Evolutionary conservation across 805 yeast genomes (phyloP).

Genomic region (Naumovozyma baii): DNA sequence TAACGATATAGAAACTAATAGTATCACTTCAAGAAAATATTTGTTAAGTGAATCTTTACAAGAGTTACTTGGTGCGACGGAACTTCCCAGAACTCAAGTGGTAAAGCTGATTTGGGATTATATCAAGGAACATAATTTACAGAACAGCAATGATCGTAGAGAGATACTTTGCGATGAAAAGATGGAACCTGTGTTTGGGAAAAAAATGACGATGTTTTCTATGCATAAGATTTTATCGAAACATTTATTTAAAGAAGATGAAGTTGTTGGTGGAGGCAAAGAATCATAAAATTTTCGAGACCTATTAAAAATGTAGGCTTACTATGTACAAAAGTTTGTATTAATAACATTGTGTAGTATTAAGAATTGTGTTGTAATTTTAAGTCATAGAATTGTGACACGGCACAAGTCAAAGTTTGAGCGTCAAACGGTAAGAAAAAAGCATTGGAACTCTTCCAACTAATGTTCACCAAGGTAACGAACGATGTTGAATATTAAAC

Average conservation of each 20-base stretch:
- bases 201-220: constrained; percentile 46
- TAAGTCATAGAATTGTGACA: too few relatives aligned
- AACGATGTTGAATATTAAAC: too few relatives aligned
- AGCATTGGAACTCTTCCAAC: too few relatives aligned
- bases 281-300: too few relatives aligned
- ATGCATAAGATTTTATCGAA: constrained; percentile 45
- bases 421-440: too few relatives aligned
- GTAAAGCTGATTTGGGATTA: constrained; percentile 64
- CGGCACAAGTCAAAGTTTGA: too few relatives aligned
- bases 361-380: too few relatives aligned
- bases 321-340: too few relatives aligned
- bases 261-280: constrained; percentile 5
- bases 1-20: constrained; percentile 22
- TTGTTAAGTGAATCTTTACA: constrained; percentile 45
- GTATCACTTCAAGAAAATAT: constrained; percentile 33
- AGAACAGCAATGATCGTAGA: constrained; percentile 57
- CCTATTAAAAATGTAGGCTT: too few relatives aligned
- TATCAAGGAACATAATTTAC: constrained; percentile 52
- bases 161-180: constrained; percentile 55
- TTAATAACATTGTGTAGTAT: too few relatives aligned
- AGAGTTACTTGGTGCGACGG: constrained; percentile 37
- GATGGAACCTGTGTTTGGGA: constrained; percentile 50
- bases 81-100: constrained; percentile 56
- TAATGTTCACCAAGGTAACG: too few relatives aligned
- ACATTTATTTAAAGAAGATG: constrained; percentile 37